Evolutionary conservation across 208 protist genomes (phyloP).

Genomic region (Trichomonas gallinae): DNA sequence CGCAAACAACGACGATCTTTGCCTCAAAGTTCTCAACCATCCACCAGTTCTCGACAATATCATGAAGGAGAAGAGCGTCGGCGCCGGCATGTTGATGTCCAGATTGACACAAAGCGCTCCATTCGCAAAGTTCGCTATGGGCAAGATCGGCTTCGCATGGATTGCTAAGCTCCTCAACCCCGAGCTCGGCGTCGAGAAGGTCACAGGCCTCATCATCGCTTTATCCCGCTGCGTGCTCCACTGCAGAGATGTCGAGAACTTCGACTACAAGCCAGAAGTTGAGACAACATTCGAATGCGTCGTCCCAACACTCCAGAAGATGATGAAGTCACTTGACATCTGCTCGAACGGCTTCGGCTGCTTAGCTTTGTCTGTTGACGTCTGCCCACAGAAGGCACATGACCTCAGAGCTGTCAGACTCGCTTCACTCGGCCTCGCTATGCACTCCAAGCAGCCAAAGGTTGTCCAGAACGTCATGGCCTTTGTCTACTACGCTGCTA

Average conservation of each 20-base stretch:
- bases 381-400: neutral
- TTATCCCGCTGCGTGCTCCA: neutral
- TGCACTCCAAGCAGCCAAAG: neutral
- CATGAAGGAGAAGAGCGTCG: neutral
- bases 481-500: neutral
- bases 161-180: neutral
- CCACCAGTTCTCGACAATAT: neutral
- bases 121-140: neutral
- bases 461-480: neutral
- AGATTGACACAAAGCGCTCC: neutral
- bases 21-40: neutral
- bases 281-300: neutral
- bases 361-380: neutral
- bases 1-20: neutral
- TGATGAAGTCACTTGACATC: neutral
- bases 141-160: neutral
- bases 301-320: neutral
- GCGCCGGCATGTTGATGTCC: neutral
- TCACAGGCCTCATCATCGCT: neutral
- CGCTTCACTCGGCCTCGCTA: neutral
- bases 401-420: neutral
- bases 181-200: neutral
- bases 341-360: neutral
- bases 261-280: neutral
- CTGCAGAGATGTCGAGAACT: neutral